Evolutionary conservation across 495 filamentous ascomycete species (phyloP).

Genomic region (Wilcoxina mikolae): DNA sequence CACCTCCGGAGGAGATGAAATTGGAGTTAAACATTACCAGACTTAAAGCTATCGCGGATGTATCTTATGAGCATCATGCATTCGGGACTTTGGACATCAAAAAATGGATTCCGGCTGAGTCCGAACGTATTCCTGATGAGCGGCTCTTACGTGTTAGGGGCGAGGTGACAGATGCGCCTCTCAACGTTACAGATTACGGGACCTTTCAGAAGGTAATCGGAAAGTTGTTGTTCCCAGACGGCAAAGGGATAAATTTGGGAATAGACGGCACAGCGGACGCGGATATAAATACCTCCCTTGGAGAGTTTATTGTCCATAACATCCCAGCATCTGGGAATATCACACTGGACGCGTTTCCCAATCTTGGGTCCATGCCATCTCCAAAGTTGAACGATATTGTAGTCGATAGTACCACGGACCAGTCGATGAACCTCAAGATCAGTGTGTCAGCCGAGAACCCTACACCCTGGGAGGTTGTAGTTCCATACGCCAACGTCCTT

Average conservation of each 20-base stretch:
- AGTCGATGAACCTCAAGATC: conserved; percentile 52
- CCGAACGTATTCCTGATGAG: conserved; percentile 48
- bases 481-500: conserved; percentile 66
- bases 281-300: conserved; percentile 61
- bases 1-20: conserved; percentile 69
- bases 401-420: conserved; percentile 51
- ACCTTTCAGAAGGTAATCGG: conserved; percentile 63
- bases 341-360: conserved; percentile 55
- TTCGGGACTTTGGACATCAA: conserved; percentile 61
- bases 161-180: conserved; percentile 56
- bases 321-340: conserved; percentile 78
- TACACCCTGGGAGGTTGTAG: conserved; percentile 59
- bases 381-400: conserved; percentile 34
- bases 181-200: conserved; percentile 62
- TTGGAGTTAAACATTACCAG: conserved; percentile 59
- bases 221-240: conserved; percentile 53
- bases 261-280: conserved; percentile 76
- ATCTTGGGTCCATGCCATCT: conserved; percentile 37
- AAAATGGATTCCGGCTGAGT: conserved; percentile 74
- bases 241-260: conserved; percentile 44
- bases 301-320: conserved; percentile 57
- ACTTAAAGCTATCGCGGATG: conserved; percentile 60
- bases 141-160: conserved; percentile 53
- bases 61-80: conserved; percentile 58
- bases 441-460: conserved; percentile 76